Conservation (phyloP, 1,284 basidiomycete genomes). For the Papiliotrema flavescens region DNA sequence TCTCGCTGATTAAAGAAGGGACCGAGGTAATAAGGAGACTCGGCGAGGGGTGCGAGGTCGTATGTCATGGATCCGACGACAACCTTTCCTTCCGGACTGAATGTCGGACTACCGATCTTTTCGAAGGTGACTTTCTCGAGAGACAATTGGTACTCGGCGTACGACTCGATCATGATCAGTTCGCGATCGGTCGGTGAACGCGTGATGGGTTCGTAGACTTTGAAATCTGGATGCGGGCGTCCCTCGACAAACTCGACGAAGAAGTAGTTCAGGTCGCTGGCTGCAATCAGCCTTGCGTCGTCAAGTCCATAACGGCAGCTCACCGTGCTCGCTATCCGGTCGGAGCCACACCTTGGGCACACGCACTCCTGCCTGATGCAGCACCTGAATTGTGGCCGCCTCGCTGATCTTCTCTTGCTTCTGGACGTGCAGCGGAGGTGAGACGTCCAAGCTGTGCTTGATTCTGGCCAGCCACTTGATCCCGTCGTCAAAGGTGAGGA, state of each 20-base stretch:
- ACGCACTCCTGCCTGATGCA: neutral
- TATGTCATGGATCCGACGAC: conserved; percentile 9
- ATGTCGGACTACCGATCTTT: conserved; percentile 4
- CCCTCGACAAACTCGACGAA: neutral
- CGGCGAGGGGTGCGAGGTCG: neutral
- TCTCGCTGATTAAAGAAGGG: conserved; percentile 10
- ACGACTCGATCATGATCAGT: neutral
- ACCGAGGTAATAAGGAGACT: conserved; percentile 8
- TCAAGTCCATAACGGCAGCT: neutral
- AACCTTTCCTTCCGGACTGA: conserved; percentile 1
- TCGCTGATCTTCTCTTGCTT: neutral
- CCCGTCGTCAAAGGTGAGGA: neutral
- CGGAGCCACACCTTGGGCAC: neutral
- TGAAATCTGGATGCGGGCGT: neutral
- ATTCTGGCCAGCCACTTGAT: neutral
- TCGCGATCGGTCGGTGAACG: no score
- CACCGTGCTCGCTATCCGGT: neutral
- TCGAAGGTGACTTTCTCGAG: conserved; percentile 9
- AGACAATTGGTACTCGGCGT: neutral
- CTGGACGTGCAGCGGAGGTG: neutral
- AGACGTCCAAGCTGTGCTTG: neutral
- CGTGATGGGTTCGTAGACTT: no score
- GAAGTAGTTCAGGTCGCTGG: neutral
- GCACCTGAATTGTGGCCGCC: neutral
- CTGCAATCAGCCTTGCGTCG: no score